Percentiles rank a stretch among this genome's conserved stretches.
Conservation (phyloP, 768 basidiomycete species). For the Bullera alba region DNA sequence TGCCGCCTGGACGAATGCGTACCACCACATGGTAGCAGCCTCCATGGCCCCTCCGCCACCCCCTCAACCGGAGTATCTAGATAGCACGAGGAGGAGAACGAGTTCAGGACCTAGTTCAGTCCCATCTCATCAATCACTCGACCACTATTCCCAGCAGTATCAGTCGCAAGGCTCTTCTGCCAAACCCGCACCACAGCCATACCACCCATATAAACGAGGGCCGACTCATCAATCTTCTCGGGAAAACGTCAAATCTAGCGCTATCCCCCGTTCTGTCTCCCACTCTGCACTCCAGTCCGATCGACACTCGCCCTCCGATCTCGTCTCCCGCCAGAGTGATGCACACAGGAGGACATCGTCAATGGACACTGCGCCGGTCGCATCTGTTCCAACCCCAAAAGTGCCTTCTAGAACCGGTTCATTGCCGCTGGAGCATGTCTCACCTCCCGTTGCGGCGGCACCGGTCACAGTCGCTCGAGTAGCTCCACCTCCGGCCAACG, state of each 20-base stretch:
- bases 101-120: conserved; percentile 12
- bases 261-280: conserved; percentile 4
- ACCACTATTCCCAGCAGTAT: background rate
- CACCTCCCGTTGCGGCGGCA: conserved; percentile 5
- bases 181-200: conserved; percentile 11
- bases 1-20: conserved; percentile 39
- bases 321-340: background rate
- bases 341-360: background rate
- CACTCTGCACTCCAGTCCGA: background rate
- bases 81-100: conserved; percentile 15
- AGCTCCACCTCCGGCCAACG: conserved; percentile 6
- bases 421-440: background rate
- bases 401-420: background rate
- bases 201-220: conserved; percentile 37
- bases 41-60: conserved; percentile 17
- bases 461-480: background rate
- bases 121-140: conserved; percentile 7
- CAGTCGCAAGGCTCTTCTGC: conserved; percentile 5
- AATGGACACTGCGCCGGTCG: background rate
- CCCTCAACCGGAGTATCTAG: conserved; percentile 1
- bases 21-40: conserved; percentile 35
- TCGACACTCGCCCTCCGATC: background rate
- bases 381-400: background rate
- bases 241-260: conserved; percentile 15
- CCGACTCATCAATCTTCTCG: conserved; percentile 20